These are phyloP conservation scores for Barnettozyma sp. DNA, from an alignment of 805 yeast genomes.

Conservation along the genomic window DNA sequence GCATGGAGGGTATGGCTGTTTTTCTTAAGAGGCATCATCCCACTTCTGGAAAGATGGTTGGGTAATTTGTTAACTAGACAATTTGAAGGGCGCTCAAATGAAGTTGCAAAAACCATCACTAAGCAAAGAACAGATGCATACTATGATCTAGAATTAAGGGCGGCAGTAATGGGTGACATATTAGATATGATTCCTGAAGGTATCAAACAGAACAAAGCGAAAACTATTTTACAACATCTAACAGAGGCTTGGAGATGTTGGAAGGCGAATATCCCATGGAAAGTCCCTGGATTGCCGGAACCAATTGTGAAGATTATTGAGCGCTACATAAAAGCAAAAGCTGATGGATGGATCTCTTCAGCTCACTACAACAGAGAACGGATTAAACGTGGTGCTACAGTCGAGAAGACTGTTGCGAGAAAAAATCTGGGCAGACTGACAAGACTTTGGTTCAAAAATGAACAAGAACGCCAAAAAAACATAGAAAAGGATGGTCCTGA, in stretches of 20 bases:
- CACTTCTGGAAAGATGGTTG: constrained; percentile 89
- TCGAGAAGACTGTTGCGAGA: constrained; percentile 89
- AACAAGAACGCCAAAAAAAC: constrained; percentile 79
- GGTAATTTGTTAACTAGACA: constrained; percentile 88
- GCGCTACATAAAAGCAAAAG: constrained; percentile 88
- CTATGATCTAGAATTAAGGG: constrained; percentile 86
- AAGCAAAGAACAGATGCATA: constrained; percentile 94
- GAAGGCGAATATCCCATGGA: constrained; percentile 98
- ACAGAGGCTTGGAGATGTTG: constrained; percentile 99
- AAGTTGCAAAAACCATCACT: constrained; percentile 87
- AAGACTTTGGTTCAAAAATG: constrained; percentile 85
- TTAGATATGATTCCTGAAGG: constrained; percentile 97
- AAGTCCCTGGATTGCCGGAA: constrained; percentile 91
- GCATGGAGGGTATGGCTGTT: constrained; percentile 97
- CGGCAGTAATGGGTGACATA: constrained; percentile 92
- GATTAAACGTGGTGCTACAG: constrained; percentile 81
- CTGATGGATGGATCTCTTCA: constrained; percentile 93
- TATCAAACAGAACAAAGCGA: constrained; percentile 76
- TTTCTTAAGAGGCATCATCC: constrained; percentile 86
- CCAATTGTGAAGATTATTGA: constrained; percentile 84
- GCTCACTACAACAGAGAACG: constrained; percentile 91
- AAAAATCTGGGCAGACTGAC: constrained; percentile 91
- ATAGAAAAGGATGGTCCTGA: constrained; percentile 85
- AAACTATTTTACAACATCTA: constrained; percentile 83
- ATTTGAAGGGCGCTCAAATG: constrained; percentile 93